phyloP scores from a whole-genome alignment of 805 yeast genomes.

The Nakazawaea wickerhamii region DNA sequence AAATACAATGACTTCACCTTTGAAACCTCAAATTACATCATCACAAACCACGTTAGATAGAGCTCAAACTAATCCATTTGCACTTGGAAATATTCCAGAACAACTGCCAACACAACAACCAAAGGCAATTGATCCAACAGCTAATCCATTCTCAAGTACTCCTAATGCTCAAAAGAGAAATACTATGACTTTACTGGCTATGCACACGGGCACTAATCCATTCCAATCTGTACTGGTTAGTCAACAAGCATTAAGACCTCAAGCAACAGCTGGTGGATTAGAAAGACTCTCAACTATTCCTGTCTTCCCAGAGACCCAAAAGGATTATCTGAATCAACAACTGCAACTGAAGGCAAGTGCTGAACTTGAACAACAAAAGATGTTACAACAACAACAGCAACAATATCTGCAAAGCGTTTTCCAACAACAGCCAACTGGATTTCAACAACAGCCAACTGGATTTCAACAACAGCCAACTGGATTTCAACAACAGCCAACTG shows the following conservation, averaged over 20 bases:
- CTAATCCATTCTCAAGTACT: constrained; percentile 10
- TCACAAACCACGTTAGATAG: constrained; percentile 6
- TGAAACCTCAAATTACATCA: constrained; percentile 6
- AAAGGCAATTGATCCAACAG: constrained; percentile 15
- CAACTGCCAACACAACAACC: constrained; percentile 13
- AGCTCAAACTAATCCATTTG: constrained; percentile 33
- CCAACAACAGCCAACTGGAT: constrained; percentile 5
- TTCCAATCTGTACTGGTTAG: too few species aligned
- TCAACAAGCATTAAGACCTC: constrained; percentile 31
- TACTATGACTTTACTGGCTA: constrained; percentile 8
- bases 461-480: constrained; percentile 4
- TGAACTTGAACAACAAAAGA: constrained; percentile 19
- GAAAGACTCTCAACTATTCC: constrained; percentile 52
- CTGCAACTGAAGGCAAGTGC: constrained; percentile 14
- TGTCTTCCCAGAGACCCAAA: constrained; percentile 49
- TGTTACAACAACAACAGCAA: constrained; percentile 22
- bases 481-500: background rate
- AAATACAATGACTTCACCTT: constrained; percentile 9
- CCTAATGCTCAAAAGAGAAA: background rate
- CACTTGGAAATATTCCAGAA: constrained; percentile 23
- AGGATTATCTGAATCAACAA: constrained; percentile 18
- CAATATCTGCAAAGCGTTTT: constrained; percentile 15
- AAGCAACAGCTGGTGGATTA: constrained; percentile 59
- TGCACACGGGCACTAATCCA: constrained; percentile 47
- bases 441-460: constrained; percentile 2